These are phyloP conservation scores for Rhodosporidiobolus odoratus DNA, from an alignment of 768 basidiomycete species.

Conservation along the genomic window DNA sequence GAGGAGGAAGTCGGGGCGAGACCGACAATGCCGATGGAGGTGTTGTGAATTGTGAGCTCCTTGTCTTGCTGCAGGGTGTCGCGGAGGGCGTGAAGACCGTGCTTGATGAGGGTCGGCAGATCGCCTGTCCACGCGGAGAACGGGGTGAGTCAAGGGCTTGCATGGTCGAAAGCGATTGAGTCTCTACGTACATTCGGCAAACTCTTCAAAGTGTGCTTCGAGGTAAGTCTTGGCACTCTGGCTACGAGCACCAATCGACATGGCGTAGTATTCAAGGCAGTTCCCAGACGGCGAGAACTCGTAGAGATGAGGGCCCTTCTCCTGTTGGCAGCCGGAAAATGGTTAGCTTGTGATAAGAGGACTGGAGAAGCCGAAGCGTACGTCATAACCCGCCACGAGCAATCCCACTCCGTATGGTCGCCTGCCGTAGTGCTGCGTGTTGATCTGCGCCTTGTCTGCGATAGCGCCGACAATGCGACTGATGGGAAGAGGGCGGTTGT, in stretches of 20 bases:
- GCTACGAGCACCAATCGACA: slow-evolving; percentile 95
- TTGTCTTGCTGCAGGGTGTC: slow-evolving; percentile 99
- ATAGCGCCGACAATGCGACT: slow-evolving; percentile 87
- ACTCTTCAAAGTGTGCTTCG: slow-evolving; percentile 86
- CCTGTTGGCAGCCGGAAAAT: slow-evolving; percentile 44
- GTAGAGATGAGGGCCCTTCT: slow-evolving; percentile 93
- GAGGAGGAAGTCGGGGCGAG: slow-evolving; percentile 17
- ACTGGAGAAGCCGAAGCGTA: slow-evolving; percentile 37
- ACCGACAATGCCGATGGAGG: slow-evolving; percentile 88
- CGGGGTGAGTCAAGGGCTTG: background rate
- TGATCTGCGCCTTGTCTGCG: slow-evolving; percentile 96
- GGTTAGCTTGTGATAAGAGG: background rate
- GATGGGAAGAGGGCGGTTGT: slow-evolving; percentile 89
- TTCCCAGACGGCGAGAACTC: slow-evolving; percentile 98
- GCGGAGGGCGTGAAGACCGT: slow-evolving; percentile 88
- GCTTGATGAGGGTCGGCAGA: slow-evolving; percentile 79
- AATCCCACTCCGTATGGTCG: slow-evolving; percentile 98
- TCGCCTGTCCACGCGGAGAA: slow-evolving; percentile 54
- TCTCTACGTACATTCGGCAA: slow-evolving; percentile 66
- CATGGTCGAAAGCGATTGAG: background rate
- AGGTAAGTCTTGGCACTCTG: slow-evolving; percentile 98
- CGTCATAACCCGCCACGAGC: slow-evolving; percentile 90
- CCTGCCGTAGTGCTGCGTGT: slow-evolving; percentile 96
- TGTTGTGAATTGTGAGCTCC: slow-evolving; percentile 85
- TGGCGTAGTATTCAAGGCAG: slow-evolving; percentile 95